Evolutionary conservation across 495 filamentous ascomycete species (phyloP).

Genomic region (Penicillium parvum): DNA sequence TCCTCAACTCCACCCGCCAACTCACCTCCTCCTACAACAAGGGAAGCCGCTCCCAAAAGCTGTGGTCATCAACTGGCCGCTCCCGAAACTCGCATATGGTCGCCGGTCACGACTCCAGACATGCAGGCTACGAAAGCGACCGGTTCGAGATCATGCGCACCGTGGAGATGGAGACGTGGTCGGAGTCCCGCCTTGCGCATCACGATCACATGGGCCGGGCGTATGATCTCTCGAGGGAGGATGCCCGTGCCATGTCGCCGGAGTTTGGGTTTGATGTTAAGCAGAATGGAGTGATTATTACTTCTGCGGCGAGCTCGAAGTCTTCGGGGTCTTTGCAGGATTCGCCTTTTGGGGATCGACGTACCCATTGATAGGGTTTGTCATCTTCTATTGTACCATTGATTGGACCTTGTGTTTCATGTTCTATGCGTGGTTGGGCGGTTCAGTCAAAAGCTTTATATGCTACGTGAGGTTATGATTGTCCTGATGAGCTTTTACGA

Average conservation of each 20-base stretch:
- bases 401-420: too few relatives aligned
- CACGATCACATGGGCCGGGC: conserved; percentile 10
- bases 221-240: conserved; percentile 12
- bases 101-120: background rate
- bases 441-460: too few relatives aligned
- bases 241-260: conserved; percentile 15
- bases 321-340: conserved; percentile 10
- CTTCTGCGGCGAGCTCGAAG: conserved; percentile 19
- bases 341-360: background rate
- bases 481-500: background rate
- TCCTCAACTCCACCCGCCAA: conserved; percentile 30
- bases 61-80: conserved; percentile 23
- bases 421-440: too few relatives aligned
- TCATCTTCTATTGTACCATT: too few relatives aligned
- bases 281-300: conserved; percentile 8
- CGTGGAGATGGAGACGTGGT: conserved; percentile 35
- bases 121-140: conserved; percentile 17
- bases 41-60: conserved; percentile 19
- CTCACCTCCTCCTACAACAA: conserved; percentile 18
- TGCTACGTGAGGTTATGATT: too few relatives aligned
- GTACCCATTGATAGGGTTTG: background rate
- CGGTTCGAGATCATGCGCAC: conserved; percentile 26
- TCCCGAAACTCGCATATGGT: conserved; percentile 14
- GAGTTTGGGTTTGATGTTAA: conserved; percentile 19
- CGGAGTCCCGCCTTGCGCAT: conserved; percentile 18